These are phyloP conservation scores for Brassica carinata DNA, from an alignment of 345 rosid genomes.

Conservation along the genomic window DNA sequence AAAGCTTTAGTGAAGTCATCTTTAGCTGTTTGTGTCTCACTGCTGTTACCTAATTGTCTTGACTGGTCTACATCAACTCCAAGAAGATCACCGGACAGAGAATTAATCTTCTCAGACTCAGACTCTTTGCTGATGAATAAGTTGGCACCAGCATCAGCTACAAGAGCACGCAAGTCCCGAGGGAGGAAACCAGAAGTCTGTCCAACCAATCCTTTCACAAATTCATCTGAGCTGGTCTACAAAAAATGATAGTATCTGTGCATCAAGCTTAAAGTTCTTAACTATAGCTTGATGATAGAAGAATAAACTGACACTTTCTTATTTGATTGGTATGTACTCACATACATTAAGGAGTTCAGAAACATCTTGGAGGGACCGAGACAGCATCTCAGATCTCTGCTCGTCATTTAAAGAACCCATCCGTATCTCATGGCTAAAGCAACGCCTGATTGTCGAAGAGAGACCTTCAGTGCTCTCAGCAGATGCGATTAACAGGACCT, in stretches of 20 bases:
- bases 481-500: conserved; percentile 80
- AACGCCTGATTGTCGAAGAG: conserved; percentile 80
- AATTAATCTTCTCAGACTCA: conserved; percentile 41
- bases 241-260: conserved; percentile 38
- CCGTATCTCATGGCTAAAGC: conserved; percentile 94
- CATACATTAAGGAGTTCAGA: conserved; percentile 72
- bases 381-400: conserved; percentile 73
- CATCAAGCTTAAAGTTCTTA: conserved; percentile 28
- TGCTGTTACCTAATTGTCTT: conserved; percentile 34
- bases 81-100: conserved; percentile 38
- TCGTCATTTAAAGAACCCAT: conserved; percentile 81
- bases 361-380: conserved; percentile 69
- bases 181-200: conserved; percentile 97
- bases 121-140: conserved; percentile 50
- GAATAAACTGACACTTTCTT: not conserved
- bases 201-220: conserved; percentile 71
- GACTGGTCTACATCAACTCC: conserved; percentile 40
- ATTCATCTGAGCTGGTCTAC: conserved; percentile 69
- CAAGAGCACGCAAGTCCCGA: conserved; percentile 77
- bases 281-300: not conserved
- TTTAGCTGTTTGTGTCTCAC: conserved; percentile 45
- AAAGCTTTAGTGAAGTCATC: conserved; percentile 68
- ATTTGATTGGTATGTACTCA: conserved; percentile 20
- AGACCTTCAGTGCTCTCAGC: conserved; percentile 88
- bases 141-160: conserved; percentile 90